Conservation (phyloP, 768 basidiomycete genomes). For the Cystobasidium ongulense region DNA sequence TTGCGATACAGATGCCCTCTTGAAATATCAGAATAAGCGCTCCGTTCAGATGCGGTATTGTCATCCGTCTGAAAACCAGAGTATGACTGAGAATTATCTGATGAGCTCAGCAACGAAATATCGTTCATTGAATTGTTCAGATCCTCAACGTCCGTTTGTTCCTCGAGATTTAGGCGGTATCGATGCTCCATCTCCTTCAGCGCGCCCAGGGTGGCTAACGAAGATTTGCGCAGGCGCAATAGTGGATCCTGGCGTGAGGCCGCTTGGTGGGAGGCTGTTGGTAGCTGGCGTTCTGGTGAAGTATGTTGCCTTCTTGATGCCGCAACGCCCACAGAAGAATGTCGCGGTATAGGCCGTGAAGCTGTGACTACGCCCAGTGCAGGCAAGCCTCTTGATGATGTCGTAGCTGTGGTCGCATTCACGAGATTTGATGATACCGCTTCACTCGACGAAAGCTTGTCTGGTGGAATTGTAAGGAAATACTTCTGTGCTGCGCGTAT, state of each 20-base stretch:
- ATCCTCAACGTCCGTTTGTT: neutral
- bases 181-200: conserved; percentile 73
- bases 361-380: conserved; percentile 24
- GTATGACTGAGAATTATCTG: neutral
- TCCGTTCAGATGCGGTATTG: neutral
- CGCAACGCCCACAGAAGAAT: neutral
- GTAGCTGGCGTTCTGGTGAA: neutral
- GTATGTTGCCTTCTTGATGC: neutral
- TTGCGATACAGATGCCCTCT: conserved; percentile 15
- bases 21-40: neutral
- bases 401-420: neutral
- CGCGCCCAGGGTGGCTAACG: conserved; percentile 71
- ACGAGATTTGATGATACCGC: neutral
- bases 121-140: neutral
- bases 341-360: conserved; percentile 28
- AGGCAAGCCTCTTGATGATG: neutral
- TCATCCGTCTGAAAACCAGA: neutral
- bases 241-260: conserved; percentile 53
- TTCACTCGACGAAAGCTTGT: conserved; percentile 1
- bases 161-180: conserved; percentile 52
- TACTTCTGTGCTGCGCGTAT: conserved; percentile 79
- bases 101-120: conserved; percentile 1
- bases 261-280: too few species aligned
- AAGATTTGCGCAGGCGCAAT: conserved; percentile 62
- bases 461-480: conserved; percentile 69